Evolutionary conservation across 1,139 yeast species (phyloP), one percentile per base, ranked within the genome.

Genomic region (Blastobotrys indianensis): DNA sequence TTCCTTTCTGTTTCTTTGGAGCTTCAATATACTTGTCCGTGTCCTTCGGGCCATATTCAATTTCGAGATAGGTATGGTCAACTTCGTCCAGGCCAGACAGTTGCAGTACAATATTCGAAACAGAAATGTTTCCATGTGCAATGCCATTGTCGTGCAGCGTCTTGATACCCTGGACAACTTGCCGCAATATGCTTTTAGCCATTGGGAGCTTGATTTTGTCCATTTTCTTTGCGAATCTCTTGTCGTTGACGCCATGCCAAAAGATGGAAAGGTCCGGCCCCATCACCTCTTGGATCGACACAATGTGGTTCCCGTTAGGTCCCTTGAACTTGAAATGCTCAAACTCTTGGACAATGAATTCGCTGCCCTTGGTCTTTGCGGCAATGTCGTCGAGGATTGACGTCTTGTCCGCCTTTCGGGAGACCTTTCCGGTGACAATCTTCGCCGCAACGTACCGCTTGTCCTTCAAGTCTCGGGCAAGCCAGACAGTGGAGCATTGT

Each of bases 1-100:
- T 41, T n/a, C 51, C 51, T 39, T 48, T 48, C 20, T 48, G 51
- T 39, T 46, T 46, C 45, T 47, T 44, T 15, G 46, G 37, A 16
- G 45, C 43, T 33, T 48, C 51, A 16, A 45, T 33, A 12, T 37
- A 44, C 35, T 46, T 40, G 37, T 48, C 51, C 15, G 45, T 39
- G 30, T 46, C 49, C 30, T 43, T 44, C 7, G 42, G 34, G 13
- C 44, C 48, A 13, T 32, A 35, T 13, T 16, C 32, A 16, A 42
- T 20, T 35, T 48, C 51, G 30, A 42, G 41, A 25, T 39, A 43
- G 10, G 45, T 46, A 29, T 47, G 47, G 35, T 41, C 47, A 15
- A 43, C 41, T n/a, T 41, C 44, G 13, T 41, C 39, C 31, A 48
- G 32, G 13, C 42, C 48, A 16, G 45, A 47, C 20, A 48, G 13